Evolutionary conservation across 2,329 filamentous ascomycete species (phyloP), one percentile per base, ranked within the genome.

Genomic region (Fusarium humuli): DNA sequence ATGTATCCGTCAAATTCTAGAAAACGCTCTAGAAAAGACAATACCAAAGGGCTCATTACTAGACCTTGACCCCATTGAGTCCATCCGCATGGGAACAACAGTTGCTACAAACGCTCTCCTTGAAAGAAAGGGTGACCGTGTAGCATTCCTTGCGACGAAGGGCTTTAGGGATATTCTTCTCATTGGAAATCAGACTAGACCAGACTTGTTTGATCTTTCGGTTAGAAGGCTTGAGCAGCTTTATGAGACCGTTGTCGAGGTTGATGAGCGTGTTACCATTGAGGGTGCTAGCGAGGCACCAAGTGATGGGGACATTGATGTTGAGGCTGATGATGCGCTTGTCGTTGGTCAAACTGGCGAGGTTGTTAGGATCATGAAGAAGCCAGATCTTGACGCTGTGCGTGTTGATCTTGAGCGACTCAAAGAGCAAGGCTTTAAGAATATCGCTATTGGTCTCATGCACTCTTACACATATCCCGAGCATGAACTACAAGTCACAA

Each of bases 61-160:
- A 13, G 78, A 82, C 13, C 76, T 81, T 3, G 77, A 75, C 1
- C 73, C 77, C 13, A 77, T 83, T 40, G 89, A 92, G 76, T 91
- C 88, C 60, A 93, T 93, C 73, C 88, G 91, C 23, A 93, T 93
- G 91, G 91, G 92, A n/a, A 94, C 92, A 1, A 94, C 91, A 1
- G 91, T 94, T 4, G 91, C 91, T 3, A 94, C 91, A 0, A 94
- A 94, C 77, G 91, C 91, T 2, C 80, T 94, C n/a, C 81, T 94
- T 2, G 91, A 94, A 76, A 82, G 91, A 42, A 93, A 93, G 77
- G 92, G 92, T 25, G 90, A 92, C 72, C 85, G 85, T 41, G 90
- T 91, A 69, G 91, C 90, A 0, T 84, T 94, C 73, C 83, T 94
- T 3, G 89, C 91, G 0, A 93, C 90, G 3, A 90, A 88, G 59